These are phyloP conservation scores for Epichloe gansuensis DNA, from an alignment of 2,329 filamentous ascomycete species.

Conservation along the genomic window DNA sequence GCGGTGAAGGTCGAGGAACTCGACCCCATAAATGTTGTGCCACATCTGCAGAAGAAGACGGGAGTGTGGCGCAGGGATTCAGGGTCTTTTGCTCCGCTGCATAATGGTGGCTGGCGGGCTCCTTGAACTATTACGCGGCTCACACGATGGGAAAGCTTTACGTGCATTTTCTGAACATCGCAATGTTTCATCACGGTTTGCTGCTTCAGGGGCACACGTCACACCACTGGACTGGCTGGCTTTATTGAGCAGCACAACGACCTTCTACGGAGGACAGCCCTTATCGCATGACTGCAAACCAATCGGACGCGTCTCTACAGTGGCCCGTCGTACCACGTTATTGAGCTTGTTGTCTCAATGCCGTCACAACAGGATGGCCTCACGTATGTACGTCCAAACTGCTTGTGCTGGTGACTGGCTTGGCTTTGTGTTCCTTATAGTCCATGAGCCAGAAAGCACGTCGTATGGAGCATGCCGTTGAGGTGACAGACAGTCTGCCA, in stretches of 20 bases:
- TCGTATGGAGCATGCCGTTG: no score
- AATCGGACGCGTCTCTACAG: background rate
- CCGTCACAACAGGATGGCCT: no score
- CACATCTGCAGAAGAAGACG: background rate
- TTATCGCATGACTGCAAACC: background rate
- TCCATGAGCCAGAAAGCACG: no score
- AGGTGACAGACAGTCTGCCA: no score
- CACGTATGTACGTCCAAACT: no score
- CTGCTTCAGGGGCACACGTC: background rate
- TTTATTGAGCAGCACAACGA: background rate
- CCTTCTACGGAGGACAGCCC: background rate
- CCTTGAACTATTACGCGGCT: background rate
- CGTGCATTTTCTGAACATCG: background rate
- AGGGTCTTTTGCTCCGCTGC: conserved; percentile 1
- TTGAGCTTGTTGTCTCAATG: background rate
- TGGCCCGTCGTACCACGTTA: background rate
- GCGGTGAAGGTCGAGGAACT: background rate
- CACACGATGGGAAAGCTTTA: background rate
- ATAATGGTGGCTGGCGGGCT: background rate
- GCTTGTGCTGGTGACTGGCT: no score
- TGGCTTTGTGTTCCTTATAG: no score
- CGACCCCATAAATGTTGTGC: background rate
- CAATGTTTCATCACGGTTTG: background rate
- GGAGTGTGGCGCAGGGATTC: conserved; percentile 2
- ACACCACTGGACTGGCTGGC: background rate